A percentile compares a stretch with the other conserved stretches of the same genome.
These are phyloP conservation scores for Sapria himalayana DNA, from an alignment of 345 rosid genomes.

Conservation along the genomic window DNA sequence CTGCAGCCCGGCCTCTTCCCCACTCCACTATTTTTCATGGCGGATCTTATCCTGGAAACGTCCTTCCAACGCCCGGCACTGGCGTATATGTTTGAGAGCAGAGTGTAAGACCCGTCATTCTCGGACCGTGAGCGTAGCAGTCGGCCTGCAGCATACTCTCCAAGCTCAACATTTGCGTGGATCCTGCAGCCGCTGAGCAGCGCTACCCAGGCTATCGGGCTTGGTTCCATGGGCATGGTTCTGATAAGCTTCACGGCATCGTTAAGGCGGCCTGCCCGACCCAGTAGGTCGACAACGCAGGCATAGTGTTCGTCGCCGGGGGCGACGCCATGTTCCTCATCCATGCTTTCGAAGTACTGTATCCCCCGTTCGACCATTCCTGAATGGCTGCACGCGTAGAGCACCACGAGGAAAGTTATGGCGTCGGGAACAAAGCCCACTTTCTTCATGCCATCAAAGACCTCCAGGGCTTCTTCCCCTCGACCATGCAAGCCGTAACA, in stretches of 20 bases:
- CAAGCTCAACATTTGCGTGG: slow-evolving; percentile 58
- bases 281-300: slow-evolving; percentile 63
- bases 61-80: slow-evolving; percentile 72
- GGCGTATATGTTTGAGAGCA: slow-evolving; percentile 70
- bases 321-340: slow-evolving; percentile 23
- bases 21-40: slow-evolving; percentile 46
- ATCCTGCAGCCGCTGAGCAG: slow-evolving; percentile 57
- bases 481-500: slow-evolving; percentile 77
- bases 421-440: slow-evolving; percentile 38
- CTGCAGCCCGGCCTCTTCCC: slow-evolving; percentile 78
- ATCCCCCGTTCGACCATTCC: slow-evolving; percentile 67
- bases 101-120: slow-evolving; percentile 54
- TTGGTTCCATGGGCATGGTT: slow-evolving; percentile 53
- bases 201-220: slow-evolving; percentile 52
- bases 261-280: slow-evolving; percentile 50
- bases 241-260: slow-evolving; percentile 41
- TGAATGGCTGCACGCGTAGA: slow-evolving; percentile 81
- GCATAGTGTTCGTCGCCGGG: slow-evolving; percentile 66
- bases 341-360: slow-evolving; percentile 34
- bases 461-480: slow-evolving; percentile 41
- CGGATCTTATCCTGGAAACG: slow-evolving; percentile 44
- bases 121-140: slow-evolving; percentile 29
- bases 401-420: slow-evolving; percentile 48
- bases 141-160: slow-evolving; percentile 42
- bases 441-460: slow-evolving; percentile 40